Evolutionary conservation across 805 yeast genomes (phyloP).

Genomic region (Blastobotrys terrestris): DNA sequence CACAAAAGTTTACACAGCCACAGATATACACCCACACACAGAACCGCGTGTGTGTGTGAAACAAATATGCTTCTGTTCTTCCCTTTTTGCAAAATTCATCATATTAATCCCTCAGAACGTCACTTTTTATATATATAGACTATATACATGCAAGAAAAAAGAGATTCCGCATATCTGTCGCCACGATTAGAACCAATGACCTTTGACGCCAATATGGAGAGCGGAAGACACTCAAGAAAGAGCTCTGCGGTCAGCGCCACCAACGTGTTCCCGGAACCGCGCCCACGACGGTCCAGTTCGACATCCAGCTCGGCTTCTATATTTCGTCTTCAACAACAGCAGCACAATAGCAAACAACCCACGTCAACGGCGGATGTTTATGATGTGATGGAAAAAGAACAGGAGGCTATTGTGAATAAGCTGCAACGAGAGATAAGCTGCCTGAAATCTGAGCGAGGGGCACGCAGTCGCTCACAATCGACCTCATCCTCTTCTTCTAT

Average conservation of each 20-base stretch:
- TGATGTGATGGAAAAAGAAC: constrained; percentile 57
- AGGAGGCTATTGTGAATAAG: constrained; percentile 65
- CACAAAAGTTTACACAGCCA: not conserved
- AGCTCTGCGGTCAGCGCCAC: not conserved
- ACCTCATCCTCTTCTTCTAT: constrained; percentile 26
- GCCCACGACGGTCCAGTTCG: constrained; percentile 7
- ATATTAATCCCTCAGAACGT: not conserved
- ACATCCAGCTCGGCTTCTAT: constrained; percentile 7
- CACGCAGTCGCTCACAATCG: constrained; percentile 28
- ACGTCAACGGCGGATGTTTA: constrained; percentile 25
- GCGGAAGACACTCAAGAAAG: not conserved
- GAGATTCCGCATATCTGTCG: not conserved
- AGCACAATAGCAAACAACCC: constrained; percentile 4
- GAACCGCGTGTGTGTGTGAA: not conserved
- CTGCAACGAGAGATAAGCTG: constrained; percentile 55
- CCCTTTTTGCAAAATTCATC: too few relatives aligned
- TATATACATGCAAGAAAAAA: not conserved
- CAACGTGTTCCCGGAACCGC: not conserved
- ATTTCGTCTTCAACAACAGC: not conserved
- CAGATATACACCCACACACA: not conserved
- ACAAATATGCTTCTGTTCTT: too few relatives aligned
- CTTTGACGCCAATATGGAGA: not conserved
- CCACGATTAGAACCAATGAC: not conserved
- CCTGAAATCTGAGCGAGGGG: constrained; percentile 43
- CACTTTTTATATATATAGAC: not conserved